Conservation (phyloP, 805 yeast genomes). For the Maudiozyma barnettii region DNA sequence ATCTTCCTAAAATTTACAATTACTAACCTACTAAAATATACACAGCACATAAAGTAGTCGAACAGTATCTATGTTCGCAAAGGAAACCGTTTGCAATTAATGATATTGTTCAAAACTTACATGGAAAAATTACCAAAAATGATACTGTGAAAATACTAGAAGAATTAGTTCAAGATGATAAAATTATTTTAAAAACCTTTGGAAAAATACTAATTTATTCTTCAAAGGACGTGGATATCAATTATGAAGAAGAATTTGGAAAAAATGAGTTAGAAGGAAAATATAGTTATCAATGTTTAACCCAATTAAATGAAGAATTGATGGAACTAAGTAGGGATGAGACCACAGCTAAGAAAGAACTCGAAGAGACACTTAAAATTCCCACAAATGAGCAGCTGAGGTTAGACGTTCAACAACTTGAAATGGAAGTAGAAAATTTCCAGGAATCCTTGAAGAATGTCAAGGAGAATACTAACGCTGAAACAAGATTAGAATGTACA, state of each 20-base stretch:
- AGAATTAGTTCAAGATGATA: slow-evolving; percentile 25
- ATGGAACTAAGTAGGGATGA: slow-evolving; percentile 17
- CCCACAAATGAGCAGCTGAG: slow-evolving; percentile 13
- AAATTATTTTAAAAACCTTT: slow-evolving; percentile 32
- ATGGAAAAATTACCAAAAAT: slow-evolving; percentile 32
- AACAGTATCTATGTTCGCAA: slow-evolving; percentile 34
- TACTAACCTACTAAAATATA: background rate
- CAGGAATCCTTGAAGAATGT: slow-evolving; percentile 6
- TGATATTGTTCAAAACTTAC: slow-evolving; percentile 39
- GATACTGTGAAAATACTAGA: slow-evolving; percentile 32
- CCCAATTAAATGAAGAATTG: slow-evolving; percentile 18
- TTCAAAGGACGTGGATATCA: slow-evolving; percentile 27
- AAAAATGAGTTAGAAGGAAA: background rate
- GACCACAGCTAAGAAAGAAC: slow-evolving; percentile 3
- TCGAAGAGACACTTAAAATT: slow-evolving; percentile 8
- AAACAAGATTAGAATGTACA: slow-evolving; percentile 9
- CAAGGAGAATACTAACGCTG: slow-evolving; percentile 10
- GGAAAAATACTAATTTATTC: slow-evolving; percentile 39
- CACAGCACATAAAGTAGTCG: slow-evolving; percentile 28
- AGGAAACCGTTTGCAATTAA: slow-evolving; percentile 41
- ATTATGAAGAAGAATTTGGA: slow-evolving; percentile 5
- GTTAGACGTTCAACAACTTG: slow-evolving; percentile 3
- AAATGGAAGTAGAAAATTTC: slow-evolving; percentile 5
- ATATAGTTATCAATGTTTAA: slow-evolving; percentile 13
- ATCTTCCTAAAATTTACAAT: no score